Evolutionary conservation across 345 rosid species (phyloP), one percentile per base, ranked within the genome.

Genomic region (Populus simonii): DNA sequence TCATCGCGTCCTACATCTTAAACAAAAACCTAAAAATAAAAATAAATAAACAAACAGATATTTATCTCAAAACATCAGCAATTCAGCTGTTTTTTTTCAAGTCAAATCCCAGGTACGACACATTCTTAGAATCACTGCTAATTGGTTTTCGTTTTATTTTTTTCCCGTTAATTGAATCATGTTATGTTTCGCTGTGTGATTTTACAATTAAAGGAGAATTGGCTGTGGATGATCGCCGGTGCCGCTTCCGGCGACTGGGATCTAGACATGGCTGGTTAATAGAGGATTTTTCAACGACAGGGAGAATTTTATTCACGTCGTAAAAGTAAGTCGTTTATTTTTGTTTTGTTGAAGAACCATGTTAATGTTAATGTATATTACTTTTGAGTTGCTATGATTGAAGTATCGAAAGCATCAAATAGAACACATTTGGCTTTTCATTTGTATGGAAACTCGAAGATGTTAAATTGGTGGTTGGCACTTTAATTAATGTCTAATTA

Each of bases 171-270:
- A 20, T 61, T 61, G 66, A 20, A 61, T 61, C 4, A 23, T 61
- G 23, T 47, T 61, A 3, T 61, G 12, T 61, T 61, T 61, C n/a
- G 3, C 29, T 7, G 66, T 8, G 20, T 66, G 41, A 23, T 23
- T 23, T 23, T 59, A 59, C 12, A 33, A 66, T 66, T 12, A 7
- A 8, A 31, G 69, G 38, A 66, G 39, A 35, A 31, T 7, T 16
- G 33, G 39, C 69, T 33, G 69, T 36, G 25, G 70, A 31, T 31
- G n/a, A 36, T 67, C 67, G 67, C 67, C 67, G 67, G 36, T 63
- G 70, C 45, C 45, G 43, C 25, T 72, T 69, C 81, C 83, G 81
- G 77, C 80, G 57, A 36, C 57, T 79, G 55, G 71, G 76, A 74
- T 69, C 47, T 39, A 66, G 84, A 8, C 22, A 22, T 18, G 39